Base-by-base conservation (phyloP, 2,329 filamentous ascomycete genomes). In the Trichoderma sp. region DNA sequence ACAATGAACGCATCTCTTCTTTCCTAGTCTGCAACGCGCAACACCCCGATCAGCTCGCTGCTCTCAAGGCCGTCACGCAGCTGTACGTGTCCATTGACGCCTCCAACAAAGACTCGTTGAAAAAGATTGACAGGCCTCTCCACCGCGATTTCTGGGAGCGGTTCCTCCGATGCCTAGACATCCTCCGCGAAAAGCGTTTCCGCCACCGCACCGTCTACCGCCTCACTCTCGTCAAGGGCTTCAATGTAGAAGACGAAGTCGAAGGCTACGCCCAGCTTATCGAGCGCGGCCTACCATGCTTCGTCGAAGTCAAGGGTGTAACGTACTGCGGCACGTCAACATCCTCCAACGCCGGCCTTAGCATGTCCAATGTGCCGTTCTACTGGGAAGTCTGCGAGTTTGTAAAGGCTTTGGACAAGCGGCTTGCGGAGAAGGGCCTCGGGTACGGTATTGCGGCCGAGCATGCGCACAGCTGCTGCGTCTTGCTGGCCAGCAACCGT, bases 81-180 rank as follows among this genome's bases (percentile, higher is more conserved):
- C 88, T 99, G 1, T 98, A 98, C 81, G 95, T 98, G 73, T 96
- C 93, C 70, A 98, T 98, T 78, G 95, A 99, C 78, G 96, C 96
- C 0, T 94, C 92, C 58, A 97, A 98, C 84, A 91, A 91, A 73
- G 95, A 97, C 73, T 93, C 91, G 17, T 87, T 98, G 36, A 90
- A 93, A 66, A 92, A 91, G 78, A 97, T 99, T 77, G 95, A 98
- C 81, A 87, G 95, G 0, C 96, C 95, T 0, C 87, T 99, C 4
- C 95, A 98, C 82, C 90, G 96, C 65, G 95, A 98, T 82, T 99
- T 97, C 82, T 98, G 95, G 96, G 95, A 98, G 82, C 91, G 96
- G 6, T 98, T 98, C 87, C 90, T 93, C 79, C 88, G 92, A 36
- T 98, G 96, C 78, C 88, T 98, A 39, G 94, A 97, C 72, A 97